Evolutionary conservation across 2,329 filamentous ascomycete species (phyloP).

Genomic region (Pseudocercospora ulei): DNA sequence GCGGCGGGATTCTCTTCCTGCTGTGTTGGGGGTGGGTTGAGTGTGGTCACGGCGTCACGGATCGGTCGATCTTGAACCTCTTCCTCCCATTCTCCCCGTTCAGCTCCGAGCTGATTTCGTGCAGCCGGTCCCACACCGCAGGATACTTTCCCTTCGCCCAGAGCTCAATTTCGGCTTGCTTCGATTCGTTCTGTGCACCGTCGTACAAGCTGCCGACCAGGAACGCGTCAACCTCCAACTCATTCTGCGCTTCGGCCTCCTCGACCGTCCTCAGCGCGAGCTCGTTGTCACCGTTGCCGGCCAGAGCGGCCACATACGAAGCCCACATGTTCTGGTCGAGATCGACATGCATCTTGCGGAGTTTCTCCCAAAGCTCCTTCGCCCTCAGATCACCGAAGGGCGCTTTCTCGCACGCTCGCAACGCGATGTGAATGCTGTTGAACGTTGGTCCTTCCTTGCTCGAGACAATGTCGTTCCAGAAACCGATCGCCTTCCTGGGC

Average conservation of each 20-base stretch:
- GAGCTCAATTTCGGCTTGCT: conserved; percentile 59
- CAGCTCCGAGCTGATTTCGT: conserved; percentile 40
- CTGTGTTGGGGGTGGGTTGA: conserved; percentile 16
- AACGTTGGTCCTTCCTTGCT: conserved; percentile 80
- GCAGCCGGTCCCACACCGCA: conserved; percentile 57
- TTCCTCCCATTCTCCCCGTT: conserved; percentile 17
- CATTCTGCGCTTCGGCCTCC: conserved; percentile 56
- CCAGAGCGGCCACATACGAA: conserved; percentile 66
- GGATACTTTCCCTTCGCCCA: conserved; percentile 65
- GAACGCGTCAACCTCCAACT: conserved; percentile 55
- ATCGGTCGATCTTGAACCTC: conserved; percentile 26
- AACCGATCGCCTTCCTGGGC: conserved; percentile 58
- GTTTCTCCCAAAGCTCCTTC: conserved; percentile 57
- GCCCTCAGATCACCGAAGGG: conserved; percentile 41
- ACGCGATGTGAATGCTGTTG: conserved; percentile 67
- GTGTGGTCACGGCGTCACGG: conserved; percentile 21
- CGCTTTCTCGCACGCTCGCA: conserved; percentile 63
- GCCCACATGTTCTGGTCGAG: conserved; percentile 64
- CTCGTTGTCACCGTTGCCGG: conserved; percentile 60
- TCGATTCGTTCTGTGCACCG: conserved; percentile 49
- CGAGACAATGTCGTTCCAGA: conserved; percentile 75
- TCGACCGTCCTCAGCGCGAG: conserved; percentile 58
- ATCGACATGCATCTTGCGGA: conserved; percentile 66
- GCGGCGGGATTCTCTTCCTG: too few species aligned
- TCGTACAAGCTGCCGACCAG: conserved; percentile 77